These are phyloP conservation scores for Agroathelia rolfsii DNA, from an alignment of 1,284 basidiomycete genomes.

Conservation along the genomic window DNA sequence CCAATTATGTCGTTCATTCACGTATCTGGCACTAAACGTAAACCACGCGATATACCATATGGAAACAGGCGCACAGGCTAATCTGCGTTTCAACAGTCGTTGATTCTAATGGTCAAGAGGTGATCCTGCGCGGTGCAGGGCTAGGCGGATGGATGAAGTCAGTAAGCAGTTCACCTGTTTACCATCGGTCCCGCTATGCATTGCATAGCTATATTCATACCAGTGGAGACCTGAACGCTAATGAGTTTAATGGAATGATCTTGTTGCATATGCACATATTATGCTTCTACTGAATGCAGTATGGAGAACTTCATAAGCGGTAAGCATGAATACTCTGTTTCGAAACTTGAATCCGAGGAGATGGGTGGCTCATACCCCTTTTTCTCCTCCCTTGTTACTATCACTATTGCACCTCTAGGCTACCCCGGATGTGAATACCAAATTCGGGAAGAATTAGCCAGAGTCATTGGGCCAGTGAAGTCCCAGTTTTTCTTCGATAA, in stretches of 20 bases:
- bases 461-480: conserved; percentile 56
- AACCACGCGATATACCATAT: no score
- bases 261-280: neutral
- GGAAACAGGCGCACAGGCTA: no score
- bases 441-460: conserved; percentile 57
- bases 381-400: no score
- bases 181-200: neutral
- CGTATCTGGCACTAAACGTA: conserved; percentile 45
- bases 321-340: conserved; percentile 11
- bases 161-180: conserved; percentile 13
- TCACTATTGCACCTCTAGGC: conserved; percentile 13
- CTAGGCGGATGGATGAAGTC: conserved; percentile 67
- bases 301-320: conserved; percentile 60
- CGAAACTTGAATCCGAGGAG: neutral
- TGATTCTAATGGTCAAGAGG: conserved; percentile 41
- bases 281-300: conserved; percentile 17
- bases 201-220: neutral
- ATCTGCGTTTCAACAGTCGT: no score
- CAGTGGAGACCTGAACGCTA: neutral
- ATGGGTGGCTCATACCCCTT: no score
- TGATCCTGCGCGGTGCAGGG: conserved; percentile 57
- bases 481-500: conserved; percentile 73
- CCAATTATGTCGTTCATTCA: conserved; percentile 43
- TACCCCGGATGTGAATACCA: conserved; percentile 55
- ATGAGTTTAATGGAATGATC: neutral